Evolutionary conservation across 2,329 filamentous ascomycete species (phyloP), one percentile per base, ranked within the genome.

Genomic region (Neopestalotiopsis sp.): DNA sequence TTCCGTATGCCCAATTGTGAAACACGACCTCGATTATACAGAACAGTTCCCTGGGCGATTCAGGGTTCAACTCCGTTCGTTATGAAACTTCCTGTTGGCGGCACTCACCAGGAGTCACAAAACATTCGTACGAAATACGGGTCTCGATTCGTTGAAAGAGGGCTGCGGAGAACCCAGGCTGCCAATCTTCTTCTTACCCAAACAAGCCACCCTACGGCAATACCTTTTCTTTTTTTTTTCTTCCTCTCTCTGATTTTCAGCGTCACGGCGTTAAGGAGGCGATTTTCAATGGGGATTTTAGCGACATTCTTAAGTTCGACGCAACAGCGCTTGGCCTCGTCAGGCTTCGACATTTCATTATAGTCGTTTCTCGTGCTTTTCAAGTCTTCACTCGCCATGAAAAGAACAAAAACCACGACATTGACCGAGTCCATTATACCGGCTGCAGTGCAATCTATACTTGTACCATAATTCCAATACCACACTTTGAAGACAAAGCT

Each of bases 191-290:
- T 52, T 20, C 45, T 52, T 52, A n/a, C n/a, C n/a, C 5, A 5
- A 10, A 57, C 24, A 24, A n/a, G 1, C 6, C n/a, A 1, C 30
- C 12, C 14, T 28, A 49, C 66, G 30, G 32, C 56, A 49, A 17
- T 24, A 38, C 6, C 1, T 17, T 52, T 24, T 52, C 9, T 3
- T 52, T 24, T 52, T 17, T 52, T 17, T 17, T 4, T 58, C 20
- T 38, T 38, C 0, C 1, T 7, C 32, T 64, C 34, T 38, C 52
- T 49, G 40, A 20, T 20, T 64, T 59, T 49, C 17, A 57, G 64
- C 49, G 64, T 66, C 24, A 64, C n/a, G 61, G 61, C 40, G 61
- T 64, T 64, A 20, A 14, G 57, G 59, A 17, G 57, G 57, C 30
- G n/a, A 1, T 62, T 6, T 4, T 17, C 4, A n/a, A 14, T 20